phyloP scores from a whole-genome alignment of 495 filamentous ascomycete genomes.

The Astrothelium subdiscretum region DNA sequence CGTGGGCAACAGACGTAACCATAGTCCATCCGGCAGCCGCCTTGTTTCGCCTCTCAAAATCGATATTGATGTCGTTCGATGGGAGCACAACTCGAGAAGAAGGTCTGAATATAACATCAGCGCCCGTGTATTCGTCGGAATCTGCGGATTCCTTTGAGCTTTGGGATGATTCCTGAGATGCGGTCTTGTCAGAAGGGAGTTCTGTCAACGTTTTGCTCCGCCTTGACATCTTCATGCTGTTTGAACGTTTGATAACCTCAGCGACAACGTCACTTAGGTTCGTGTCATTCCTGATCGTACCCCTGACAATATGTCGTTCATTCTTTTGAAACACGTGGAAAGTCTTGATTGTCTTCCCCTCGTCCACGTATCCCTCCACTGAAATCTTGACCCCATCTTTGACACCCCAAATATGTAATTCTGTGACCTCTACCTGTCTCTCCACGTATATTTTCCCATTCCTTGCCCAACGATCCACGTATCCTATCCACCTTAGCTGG shows the following conservation, averaged over 20 bases:
- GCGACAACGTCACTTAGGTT: conserved; percentile 39
- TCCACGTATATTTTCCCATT: conserved; percentile 71
- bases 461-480: conserved; percentile 78
- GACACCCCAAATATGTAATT: conserved; percentile 84
- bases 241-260: conserved; percentile 27
- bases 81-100: conserved; percentile 52
- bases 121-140: conserved; percentile 18
- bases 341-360: conserved; percentile 73
- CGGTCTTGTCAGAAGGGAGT: neutral
- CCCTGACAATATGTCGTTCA: conserved; percentile 58
- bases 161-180: neutral
- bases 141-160: neutral
- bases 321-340: conserved; percentile 67
- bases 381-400: conserved; percentile 77
- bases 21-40: conserved; percentile 67
- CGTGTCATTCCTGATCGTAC: conserved; percentile 27
- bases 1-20: conserved; percentile 85
- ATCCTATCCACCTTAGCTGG: conserved; percentile 79
- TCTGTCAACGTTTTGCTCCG: conserved; percentile 2
- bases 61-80: conserved; percentile 79
- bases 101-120: conserved; percentile 66
- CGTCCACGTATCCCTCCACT: conserved; percentile 74
- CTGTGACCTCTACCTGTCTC: conserved; percentile 68
- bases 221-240: conserved; percentile 16
- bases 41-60: conserved; percentile 71